Conservation (phyloP, 2,329 filamentous ascomycete genomes). For the Akanthomyces muscarius region DNA sequence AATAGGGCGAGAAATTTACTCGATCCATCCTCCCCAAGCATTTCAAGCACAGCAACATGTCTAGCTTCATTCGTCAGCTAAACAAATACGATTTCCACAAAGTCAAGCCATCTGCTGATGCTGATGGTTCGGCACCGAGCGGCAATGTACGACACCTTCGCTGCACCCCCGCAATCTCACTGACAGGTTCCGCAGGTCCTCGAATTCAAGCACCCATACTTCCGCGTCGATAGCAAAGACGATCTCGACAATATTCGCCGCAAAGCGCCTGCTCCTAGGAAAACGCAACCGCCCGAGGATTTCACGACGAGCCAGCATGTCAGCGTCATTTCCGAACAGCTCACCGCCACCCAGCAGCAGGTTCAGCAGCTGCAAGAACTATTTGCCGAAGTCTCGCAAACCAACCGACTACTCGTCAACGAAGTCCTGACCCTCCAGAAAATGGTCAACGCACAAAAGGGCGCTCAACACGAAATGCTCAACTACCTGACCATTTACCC, state of each 20-base stretch:
- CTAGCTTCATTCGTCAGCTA: conserved; percentile 89
- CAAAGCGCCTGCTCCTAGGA: conserved; percentile 89
- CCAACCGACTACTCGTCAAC: conserved; percentile 58
- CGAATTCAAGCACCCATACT: conserved; percentile 96
- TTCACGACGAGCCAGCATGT: conserved; percentile 82
- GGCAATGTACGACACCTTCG: conserved; percentile 32
- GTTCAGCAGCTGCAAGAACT: conserved; percentile 82
- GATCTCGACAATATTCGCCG: conserved; percentile 93
- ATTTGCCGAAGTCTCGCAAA: conserved; percentile 70
- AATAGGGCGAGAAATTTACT: conserved; percentile 94
- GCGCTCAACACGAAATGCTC: conserved; percentile 55
- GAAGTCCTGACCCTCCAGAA: conserved; percentile 60
- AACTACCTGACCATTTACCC: conserved; percentile 50
- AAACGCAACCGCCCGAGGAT: conserved; percentile 63
- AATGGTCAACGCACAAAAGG: conserved; percentile 54
- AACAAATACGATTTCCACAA: conserved; percentile 99
- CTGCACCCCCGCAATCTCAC: conserved; percentile 52
- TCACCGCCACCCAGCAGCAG: conserved; percentile 88
- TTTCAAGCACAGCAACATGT: conserved; percentile 99
- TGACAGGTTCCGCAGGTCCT: conserved; percentile 28
- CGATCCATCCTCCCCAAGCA: conserved; percentile 96
- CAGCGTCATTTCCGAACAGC: conserved; percentile 80
- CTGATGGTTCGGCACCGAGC: conserved; percentile 30
- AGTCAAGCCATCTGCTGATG: conserved; percentile 57
- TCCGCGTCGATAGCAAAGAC: conserved; percentile 92